Evolutionary conservation across 495 filamentous ascomycete genomes (phyloP).

Genomic region (Penicillium canescens): DNA sequence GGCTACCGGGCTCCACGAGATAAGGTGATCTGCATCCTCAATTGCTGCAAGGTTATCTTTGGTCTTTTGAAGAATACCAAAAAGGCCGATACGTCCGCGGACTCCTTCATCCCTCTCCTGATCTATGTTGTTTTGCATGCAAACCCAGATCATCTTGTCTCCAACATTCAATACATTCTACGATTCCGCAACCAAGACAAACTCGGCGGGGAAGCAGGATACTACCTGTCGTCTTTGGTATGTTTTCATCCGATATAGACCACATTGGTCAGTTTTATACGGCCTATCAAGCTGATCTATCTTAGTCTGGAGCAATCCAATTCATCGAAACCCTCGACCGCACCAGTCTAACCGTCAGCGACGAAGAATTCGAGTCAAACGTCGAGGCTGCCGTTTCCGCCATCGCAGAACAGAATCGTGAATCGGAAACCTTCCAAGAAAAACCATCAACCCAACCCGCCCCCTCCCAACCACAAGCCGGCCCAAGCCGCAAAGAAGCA

Average conservation of each 20-base stretch:
- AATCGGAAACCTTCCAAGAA: slow-evolving; percentile 58
- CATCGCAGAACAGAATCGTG: slow-evolving; percentile 84
- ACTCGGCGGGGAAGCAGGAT: slow-evolving; percentile 91
- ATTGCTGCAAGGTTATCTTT: slow-evolving; percentile 99
- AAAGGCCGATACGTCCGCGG: slow-evolving; percentile 83
- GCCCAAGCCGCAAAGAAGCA: slow-evolving; percentile 39
- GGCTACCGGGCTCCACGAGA: slow-evolving; percentile 93
- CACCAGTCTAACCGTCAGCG: slow-evolving; percentile 87
- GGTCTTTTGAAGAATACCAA: slow-evolving; percentile 91
- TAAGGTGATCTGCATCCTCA: slow-evolving; percentile 97
- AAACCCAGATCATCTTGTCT: slow-evolving; percentile 92
- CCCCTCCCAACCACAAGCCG: slow-evolving; percentile 44
- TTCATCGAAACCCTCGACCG: slow-evolving; percentile 97
- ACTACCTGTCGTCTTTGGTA: slow-evolving; percentile 96
- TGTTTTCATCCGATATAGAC: slow-evolving; percentile 3
- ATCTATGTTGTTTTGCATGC: slow-evolving; percentile 95
- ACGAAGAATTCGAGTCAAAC: slow-evolving; percentile 92
- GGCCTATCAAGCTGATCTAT: neutral
- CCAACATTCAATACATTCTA: slow-evolving; percentile 97
- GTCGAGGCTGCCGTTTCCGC: slow-evolving; percentile 96
- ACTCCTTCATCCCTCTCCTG: slow-evolving; percentile 92
- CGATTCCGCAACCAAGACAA: slow-evolving; percentile 98
- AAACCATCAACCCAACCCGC: slow-evolving; percentile 32
- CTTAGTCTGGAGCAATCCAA: slow-evolving; percentile 88
- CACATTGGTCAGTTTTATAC: slow-evolving; percentile 7